phyloP scores from a whole-genome alignment of 495 filamentous ascomycete species.

The Daldinia caldariorum region DNA sequence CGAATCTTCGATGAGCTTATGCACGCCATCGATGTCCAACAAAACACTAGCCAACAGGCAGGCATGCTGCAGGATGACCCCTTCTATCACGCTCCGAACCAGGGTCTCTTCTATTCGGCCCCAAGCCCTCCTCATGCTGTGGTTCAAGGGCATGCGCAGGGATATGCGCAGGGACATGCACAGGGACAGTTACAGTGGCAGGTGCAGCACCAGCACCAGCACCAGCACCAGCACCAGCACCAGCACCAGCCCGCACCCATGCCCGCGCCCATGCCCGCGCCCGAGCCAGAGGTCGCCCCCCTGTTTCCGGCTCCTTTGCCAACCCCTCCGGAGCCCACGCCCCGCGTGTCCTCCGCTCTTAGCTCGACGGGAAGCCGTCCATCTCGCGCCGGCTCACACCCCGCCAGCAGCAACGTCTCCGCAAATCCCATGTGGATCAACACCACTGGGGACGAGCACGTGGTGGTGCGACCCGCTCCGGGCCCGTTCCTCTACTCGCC shows the following conservation, averaged over 20 bases:
- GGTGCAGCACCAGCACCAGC: too few species aligned
- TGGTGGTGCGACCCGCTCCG: constrained; percentile 20
- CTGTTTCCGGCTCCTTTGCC: not conserved
- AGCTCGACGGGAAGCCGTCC: not conserved
- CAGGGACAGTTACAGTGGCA: too few species aligned
- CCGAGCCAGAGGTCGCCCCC: not conserved
- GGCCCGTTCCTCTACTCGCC: constrained; percentile 36
- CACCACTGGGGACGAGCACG: not conserved
- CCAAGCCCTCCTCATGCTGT: too few species aligned
- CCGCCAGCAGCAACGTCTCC: not conserved
- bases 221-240: not conserved
- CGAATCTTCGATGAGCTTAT: constrained; percentile 5
- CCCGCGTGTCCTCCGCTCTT: not conserved
- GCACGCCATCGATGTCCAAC: constrained; percentile 10
- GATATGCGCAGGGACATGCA: too few species aligned
- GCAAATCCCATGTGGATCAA: not conserved
- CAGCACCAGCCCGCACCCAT: not conserved
- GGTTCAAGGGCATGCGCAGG: too few species aligned
- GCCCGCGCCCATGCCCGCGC: not conserved
- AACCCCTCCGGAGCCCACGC: not conserved
- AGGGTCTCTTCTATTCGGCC: too few species aligned
- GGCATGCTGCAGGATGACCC: constrained; percentile 24
- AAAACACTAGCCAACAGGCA: constrained; percentile 1
- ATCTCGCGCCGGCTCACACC: not conserved
- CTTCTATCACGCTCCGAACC: constrained; percentile 18